These are phyloP conservation scores for Diaporthe nobilis DNA, from an alignment of 2,329 filamentous ascomycete species.

Conservation along the genomic window DNA sequence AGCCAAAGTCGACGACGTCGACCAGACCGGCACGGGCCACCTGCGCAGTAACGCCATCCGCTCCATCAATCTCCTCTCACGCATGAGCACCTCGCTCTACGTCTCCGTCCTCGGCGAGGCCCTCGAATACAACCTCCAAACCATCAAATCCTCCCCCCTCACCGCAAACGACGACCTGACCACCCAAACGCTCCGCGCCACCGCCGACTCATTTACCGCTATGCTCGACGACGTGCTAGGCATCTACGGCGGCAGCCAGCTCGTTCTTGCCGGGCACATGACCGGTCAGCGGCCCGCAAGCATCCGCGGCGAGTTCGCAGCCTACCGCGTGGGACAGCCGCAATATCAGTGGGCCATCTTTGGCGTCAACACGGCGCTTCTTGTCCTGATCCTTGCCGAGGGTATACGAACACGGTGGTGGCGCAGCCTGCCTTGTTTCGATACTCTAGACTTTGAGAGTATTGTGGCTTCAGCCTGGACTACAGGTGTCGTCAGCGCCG, in stretches of 20 bases:
- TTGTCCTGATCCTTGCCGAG: neutral
- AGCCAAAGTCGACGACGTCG: neutral
- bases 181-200: neutral
- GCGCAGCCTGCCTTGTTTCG: neutral
- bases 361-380: neutral
- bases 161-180: neutral
- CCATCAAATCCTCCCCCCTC: neutral
- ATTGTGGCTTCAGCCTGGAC: neutral
- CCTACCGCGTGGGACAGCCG: neutral
- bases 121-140: neutral
- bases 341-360: neutral
- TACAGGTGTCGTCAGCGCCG: neutral
- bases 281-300: neutral
- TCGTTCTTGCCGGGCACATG: neutral
- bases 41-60: neutral
- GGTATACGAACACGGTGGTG: neutral
- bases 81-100: constrained; percentile 1
- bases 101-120: neutral
- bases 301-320: neutral
- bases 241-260: constrained; percentile 7
- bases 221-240: constrained; percentile 1
- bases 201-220: neutral
- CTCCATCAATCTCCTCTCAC: neutral
- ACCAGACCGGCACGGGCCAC: neutral
- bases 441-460: neutral